Percentiles rank a stretch among this genome's conserved stretches.
Evolutionary conservation across 129 eudicot genomes (phyloP).

Genomic region (Pittosporum tobira): DNA sequence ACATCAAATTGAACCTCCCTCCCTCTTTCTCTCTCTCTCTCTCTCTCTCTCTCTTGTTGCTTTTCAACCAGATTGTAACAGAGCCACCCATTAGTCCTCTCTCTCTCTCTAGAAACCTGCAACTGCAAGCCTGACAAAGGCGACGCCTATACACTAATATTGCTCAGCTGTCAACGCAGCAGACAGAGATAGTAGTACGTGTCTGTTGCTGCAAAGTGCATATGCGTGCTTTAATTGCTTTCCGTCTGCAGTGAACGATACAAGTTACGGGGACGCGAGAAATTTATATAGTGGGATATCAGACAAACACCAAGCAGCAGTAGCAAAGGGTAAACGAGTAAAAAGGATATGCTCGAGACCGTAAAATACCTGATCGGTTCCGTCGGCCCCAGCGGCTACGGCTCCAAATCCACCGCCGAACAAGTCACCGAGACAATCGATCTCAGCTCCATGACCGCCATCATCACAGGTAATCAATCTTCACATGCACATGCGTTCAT

Average conservation of each 20-base stretch:
- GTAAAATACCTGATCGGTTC: slow-evolving; percentile 69
- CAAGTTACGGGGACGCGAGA: too few relatives aligned
- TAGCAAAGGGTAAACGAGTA: background rate
- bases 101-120: background rate
- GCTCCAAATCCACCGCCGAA: slow-evolving; percentile 91
- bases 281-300: too few relatives aligned
- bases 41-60: slow-evolving; percentile 1
- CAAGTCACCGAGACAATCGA: slow-evolving; percentile 48
- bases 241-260: too few relatives aligned
- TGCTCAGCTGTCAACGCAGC: too few relatives aligned
- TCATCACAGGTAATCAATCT: slow-evolving; percentile 55
- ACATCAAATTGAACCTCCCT: background rate
- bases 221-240: slow-evolving; percentile 8
- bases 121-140: slow-evolving; percentile 8
- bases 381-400: slow-evolving; percentile 80
- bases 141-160: background rate
- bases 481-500: slow-evolving; percentile 33
- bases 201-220: slow-evolving; percentile 11
- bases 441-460: slow-evolving; percentile 49
- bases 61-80: too few relatives aligned
- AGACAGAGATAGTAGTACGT: too few relatives aligned
- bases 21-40: slow-evolving; percentile 2
- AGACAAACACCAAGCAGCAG: background rate
- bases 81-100: slow-evolving; percentile 9
- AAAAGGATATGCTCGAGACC: slow-evolving; percentile 46